Evolutionary conservation across 2,329 filamentous ascomycete species (phyloP).

Genomic region (Verticillium tricorpus): DNA sequence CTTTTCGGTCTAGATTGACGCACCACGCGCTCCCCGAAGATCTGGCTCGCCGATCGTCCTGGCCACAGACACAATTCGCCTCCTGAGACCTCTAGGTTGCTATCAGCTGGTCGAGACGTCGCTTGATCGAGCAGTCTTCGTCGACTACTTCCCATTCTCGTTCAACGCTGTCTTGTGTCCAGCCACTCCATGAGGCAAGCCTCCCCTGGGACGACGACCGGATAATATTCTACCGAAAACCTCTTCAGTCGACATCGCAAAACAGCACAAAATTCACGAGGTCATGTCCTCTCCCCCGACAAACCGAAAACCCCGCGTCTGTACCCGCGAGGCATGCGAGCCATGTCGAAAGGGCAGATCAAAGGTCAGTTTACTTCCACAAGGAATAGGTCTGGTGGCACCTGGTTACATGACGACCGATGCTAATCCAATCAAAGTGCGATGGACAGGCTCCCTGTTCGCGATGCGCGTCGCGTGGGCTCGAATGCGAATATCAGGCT

Average conservation of each 20-base stretch:
- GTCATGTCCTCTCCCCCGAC: neutral
- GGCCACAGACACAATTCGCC: neutral
- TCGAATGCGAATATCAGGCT: conserved; percentile 3
- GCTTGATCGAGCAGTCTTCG: neutral
- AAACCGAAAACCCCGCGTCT: neutral
- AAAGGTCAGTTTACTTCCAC: neutral
- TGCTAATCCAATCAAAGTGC: neutral
- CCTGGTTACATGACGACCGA: too few relatives aligned
- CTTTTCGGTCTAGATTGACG: neutral
- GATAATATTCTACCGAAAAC: neutral
- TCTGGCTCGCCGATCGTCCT: neutral
- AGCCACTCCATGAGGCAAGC: too few relatives aligned
- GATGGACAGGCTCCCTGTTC: conserved; percentile 6
- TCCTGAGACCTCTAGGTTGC: neutral
- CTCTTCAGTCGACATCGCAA: neutral
- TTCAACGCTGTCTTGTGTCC: too few relatives aligned
- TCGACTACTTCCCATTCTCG: too few relatives aligned
- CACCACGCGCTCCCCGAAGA: neutral
- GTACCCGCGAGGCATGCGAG: conserved; percentile 1
- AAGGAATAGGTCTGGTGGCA: too few relatives aligned
- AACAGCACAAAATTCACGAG: neutral
- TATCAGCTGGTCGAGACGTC: neutral
- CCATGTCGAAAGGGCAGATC: neutral
- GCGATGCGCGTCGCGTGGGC: neutral
- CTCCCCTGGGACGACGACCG: too few relatives aligned